These are phyloP conservation scores for Eutypella sp. DNA, from an alignment of 2,329 filamentous ascomycete genomes.

Conservation along the genomic window DNA sequence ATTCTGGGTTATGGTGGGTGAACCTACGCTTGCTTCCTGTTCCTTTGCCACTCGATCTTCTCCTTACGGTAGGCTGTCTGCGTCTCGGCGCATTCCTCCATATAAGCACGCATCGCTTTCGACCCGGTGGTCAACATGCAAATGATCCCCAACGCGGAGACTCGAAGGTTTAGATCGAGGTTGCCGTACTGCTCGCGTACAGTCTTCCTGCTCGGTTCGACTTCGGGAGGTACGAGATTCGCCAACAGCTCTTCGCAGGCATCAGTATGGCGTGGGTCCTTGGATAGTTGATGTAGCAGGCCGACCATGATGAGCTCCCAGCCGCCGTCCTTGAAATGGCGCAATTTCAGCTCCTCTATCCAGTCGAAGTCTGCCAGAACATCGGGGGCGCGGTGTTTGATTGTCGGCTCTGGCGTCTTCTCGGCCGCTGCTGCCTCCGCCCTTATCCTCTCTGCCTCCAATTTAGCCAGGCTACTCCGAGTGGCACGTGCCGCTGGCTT, in stretches of 20 bases:
- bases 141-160: constrained; percentile 76
- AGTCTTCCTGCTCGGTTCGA: constrained; percentile 70
- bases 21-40: constrained; percentile 62
- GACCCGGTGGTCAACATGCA: constrained; percentile 83
- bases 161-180: constrained; percentile 78
- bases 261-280: constrained; percentile 63
- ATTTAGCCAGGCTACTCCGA: constrained; percentile 77
- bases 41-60: constrained; percentile 87
- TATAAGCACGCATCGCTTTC: constrained; percentile 77
- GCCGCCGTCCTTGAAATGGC: constrained; percentile 81
- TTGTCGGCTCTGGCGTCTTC: constrained; percentile 40
- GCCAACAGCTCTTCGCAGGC: constrained; percentile 74
- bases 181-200: constrained; percentile 66
- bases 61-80: constrained; percentile 95
- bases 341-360: constrained; percentile 76
- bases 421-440: constrained; percentile 54
- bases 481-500: constrained; percentile 68
- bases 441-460: constrained; percentile 65
- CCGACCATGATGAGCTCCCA: constrained; percentile 91
- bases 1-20: neutral
- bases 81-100: constrained; percentile 86
- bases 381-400: constrained; percentile 67
- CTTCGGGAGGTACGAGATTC: constrained; percentile 72
- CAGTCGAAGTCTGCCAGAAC: constrained; percentile 72
- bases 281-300: constrained; percentile 77